These are phyloP conservation scores for Nemania sp. DNA, from an alignment of 2,329 filamentous ascomycete genomes.

Conservation along the genomic window DNA sequence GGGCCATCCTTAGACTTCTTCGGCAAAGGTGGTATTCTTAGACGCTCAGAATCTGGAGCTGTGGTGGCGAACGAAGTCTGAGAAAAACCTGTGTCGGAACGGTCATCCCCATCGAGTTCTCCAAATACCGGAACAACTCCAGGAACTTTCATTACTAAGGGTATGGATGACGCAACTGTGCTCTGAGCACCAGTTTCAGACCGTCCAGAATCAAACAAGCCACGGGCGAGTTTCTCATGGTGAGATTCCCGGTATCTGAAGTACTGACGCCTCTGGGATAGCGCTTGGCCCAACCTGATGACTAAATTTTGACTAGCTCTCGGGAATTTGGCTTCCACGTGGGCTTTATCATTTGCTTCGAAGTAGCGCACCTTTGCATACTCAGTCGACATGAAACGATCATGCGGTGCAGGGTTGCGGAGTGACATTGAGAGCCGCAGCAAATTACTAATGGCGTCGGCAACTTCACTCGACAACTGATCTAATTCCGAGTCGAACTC, in stretches of 20 bases:
- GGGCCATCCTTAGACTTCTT: slow-evolving; percentile 41
- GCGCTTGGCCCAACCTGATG: slow-evolving; percentile 49
- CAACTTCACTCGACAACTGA: slow-evolving; percentile 40
- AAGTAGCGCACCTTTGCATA: slow-evolving; percentile 43
- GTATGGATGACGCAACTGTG: slow-evolving; percentile 46
- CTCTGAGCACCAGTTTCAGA: slow-evolving; percentile 33
- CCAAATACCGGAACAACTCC: not conserved
- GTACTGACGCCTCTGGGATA: slow-evolving; percentile 52
- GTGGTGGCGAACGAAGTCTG: slow-evolving; percentile 51
- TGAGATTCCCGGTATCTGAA: slow-evolving; percentile 55
- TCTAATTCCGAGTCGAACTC: slow-evolving; percentile 37
- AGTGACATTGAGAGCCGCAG: slow-evolving; percentile 55
- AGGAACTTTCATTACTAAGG: slow-evolving; percentile 35
- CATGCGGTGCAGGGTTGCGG: slow-evolving; percentile 53
- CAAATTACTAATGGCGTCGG: slow-evolving; percentile 50
- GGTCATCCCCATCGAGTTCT: slow-evolving; percentile 40
- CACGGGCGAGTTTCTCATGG: slow-evolving; percentile 49
- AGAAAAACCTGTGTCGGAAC: slow-evolving; percentile 43
- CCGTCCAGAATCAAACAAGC: slow-evolving; percentile 39
- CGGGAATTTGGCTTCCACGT: slow-evolving; percentile 52
- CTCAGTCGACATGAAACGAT: slow-evolving; percentile 45
- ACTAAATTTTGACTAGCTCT: slow-evolving; percentile 34
- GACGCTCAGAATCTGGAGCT: slow-evolving; percentile 22
- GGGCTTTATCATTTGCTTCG: slow-evolving; percentile 46
- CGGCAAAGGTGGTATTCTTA: slow-evolving; percentile 45